Percentiles rank a stretch among this genome's conserved stretches.
Evolutionary conservation across 352 stramenopile species (phyloP).

Genomic region (Globisporangium rhizosaccharum): DNA sequence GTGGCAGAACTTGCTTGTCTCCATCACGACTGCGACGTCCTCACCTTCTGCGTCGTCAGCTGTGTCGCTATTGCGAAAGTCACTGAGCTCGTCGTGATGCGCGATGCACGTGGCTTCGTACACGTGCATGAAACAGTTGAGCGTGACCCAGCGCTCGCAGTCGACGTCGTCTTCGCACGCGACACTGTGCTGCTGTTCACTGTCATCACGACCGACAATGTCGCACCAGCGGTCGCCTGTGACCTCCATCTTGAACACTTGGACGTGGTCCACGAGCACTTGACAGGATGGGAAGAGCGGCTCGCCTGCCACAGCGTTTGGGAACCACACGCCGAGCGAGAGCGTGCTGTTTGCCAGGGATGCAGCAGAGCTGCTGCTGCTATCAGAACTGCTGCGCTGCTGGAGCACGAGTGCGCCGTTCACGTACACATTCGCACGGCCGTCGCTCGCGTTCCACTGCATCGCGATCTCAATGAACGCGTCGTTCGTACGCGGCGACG

Average conservation of each 20-base stretch:
- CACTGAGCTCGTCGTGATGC: slow-evolving; percentile 6
- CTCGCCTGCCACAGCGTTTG: slow-evolving; percentile 52
- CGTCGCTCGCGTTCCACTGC: slow-evolving; percentile 56
- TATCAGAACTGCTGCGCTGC: slow-evolving; percentile 15
- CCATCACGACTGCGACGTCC: too few relatives aligned
- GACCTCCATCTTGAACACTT: slow-evolving; percentile 52
- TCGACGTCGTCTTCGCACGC: background rate
- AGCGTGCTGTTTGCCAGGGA: slow-evolving; percentile 13
- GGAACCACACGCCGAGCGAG: slow-evolving; percentile 63
- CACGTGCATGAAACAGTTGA: slow-evolving; percentile 60
- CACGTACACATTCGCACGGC: slow-evolving; percentile 57
- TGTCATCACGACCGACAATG: slow-evolving; percentile 23
- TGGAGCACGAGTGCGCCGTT: slow-evolving; percentile 45
- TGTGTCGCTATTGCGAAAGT: background rate
- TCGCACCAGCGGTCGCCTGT: slow-evolving; percentile 62
- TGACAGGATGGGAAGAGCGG: slow-evolving; percentile 47
- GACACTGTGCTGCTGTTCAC: background rate
- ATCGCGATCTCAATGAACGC: slow-evolving; percentile 46
- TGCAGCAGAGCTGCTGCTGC: background rate
- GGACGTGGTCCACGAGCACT: slow-evolving; percentile 42
- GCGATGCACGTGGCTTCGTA: slow-evolving; percentile 42
- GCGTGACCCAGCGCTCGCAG: slow-evolving; percentile 37
- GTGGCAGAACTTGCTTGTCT: slow-evolving; percentile 21
- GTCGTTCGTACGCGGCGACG: slow-evolving; percentile 10
- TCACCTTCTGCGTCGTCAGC: background rate